Base-by-base conservation (phyloP, 495 filamentous ascomycete genomes). In the Lasiosphaeria miniovina region DNA sequence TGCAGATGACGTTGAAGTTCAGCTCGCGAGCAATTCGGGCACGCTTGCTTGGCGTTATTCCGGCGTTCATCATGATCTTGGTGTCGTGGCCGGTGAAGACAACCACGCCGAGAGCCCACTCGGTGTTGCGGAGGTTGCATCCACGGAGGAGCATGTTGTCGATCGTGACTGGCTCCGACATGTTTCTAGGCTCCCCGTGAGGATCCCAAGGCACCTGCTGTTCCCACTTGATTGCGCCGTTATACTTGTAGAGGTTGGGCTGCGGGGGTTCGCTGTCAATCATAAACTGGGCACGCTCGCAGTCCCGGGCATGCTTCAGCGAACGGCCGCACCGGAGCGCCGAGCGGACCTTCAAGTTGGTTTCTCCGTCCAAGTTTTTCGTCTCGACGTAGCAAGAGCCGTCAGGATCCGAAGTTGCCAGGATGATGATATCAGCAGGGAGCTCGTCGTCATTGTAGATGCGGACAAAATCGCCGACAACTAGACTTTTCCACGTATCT, bases 21-120 rank as follows among this genome's bases (percentile, higher is more conserved):
- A 99, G 78, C 68, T 96, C 92, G 63, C 89, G 88, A 40, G 91
- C 88, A 68, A 99, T 92, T 51, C 90, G 85, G 48, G 95, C 84
- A 61, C 93, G 88, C 76, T 99, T 99, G 63, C 86, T 95, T 8
- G 95, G 95, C n/a, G 95, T 98, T 50, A 91, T 90, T 55, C 95
- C 95, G 10, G 95, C 88, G 71, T 99, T 99, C 75, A 97, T 88
- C 95, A 99, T 99, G 72, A 98, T 98, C 77, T 98, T 99, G 24
- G 95, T 96, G 66, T 99, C 95, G 65, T 89, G 87, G 43, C 95
- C 95, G 32, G 95, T 99, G 78, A 96, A 99, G 41, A 96, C 78
- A 51, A 98, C 95, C n/a, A 99, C 82, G 58, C 93, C 95, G 34
- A 99, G 84, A 54, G 90, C 82, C 95, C 95, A 99, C 67, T 98